Conservation (phyloP, 164 flowering plant species). For the Santalum album region DNA sequence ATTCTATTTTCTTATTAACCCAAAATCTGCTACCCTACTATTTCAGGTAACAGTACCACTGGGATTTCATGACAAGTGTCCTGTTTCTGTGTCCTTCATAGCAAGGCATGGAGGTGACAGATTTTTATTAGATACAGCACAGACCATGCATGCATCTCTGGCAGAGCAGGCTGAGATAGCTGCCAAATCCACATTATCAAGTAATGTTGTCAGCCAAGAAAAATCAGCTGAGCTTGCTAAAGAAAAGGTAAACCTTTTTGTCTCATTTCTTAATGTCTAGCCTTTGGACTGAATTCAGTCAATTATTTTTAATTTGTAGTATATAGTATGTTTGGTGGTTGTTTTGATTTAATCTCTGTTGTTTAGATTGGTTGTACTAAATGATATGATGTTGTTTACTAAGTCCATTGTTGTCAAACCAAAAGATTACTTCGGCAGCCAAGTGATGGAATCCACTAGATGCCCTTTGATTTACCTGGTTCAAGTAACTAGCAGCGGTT, state of each 20-base stretch:
- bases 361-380: too few relatives aligned
- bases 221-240: conserved; percentile 79
- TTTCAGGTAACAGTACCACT: conserved; percentile 75
- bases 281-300: too few relatives aligned
- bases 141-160: conserved; percentile 55
- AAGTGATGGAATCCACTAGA: too few relatives aligned
- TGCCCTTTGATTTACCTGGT: too few relatives aligned
- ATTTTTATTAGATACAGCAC: conserved; percentile 71
- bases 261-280: neutral
- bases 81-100: conserved; percentile 78
- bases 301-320: too few relatives aligned
- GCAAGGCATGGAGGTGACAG: conserved; percentile 89
- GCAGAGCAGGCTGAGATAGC: conserved; percentile 53
- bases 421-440: too few relatives aligned
- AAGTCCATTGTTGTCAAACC: too few relatives aligned
- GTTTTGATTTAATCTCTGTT: too few relatives aligned
- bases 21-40: neutral
- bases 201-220: conserved; percentile 41
- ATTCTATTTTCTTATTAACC: neutral
- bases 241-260: conserved; percentile 54
- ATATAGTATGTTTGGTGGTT: too few relatives aligned
- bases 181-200: conserved; percentile 36
- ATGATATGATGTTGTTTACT: too few relatives aligned
- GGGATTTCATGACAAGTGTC: conserved; percentile 70
- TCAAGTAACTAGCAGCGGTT: too few relatives aligned